phyloP scores from a whole-genome alignment of 1,139 yeast genomes.

The Ogataea hybrid region DNA sequence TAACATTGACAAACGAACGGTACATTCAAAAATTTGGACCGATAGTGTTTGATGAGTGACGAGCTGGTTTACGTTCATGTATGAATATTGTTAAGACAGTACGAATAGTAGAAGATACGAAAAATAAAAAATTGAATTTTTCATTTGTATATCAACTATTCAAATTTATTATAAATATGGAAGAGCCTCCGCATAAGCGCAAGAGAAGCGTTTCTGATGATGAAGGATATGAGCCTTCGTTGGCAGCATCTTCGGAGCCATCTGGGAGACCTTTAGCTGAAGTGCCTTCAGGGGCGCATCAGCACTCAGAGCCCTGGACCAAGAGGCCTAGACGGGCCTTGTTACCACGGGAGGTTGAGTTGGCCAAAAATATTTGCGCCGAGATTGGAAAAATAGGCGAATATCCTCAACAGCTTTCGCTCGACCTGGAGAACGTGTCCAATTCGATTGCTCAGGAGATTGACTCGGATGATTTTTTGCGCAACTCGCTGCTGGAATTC shows the following conservation, averaged over 20 bases:
- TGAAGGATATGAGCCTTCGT: constrained; percentile 26
- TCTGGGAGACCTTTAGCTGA: background rate
- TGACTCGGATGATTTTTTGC: constrained; percentile 61
- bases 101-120: background rate
- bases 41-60: background rate
- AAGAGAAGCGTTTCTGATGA: constrained; percentile 41
- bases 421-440: constrained; percentile 65
- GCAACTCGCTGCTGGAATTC: constrained; percentile 59
- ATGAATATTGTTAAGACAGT: background rate
- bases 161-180: constrained; percentile 6
- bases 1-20: constrained; percentile 9
- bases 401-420: constrained; percentile 47
- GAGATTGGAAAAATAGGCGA: constrained; percentile 70
- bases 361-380: constrained; percentile 20
- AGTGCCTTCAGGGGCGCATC: constrained; percentile 19
- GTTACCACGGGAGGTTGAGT: constrained; percentile 16
- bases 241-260: background rate
- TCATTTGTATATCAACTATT: background rate
- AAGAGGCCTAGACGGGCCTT: constrained; percentile 22
- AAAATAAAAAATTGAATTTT: background rate
- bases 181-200: constrained; percentile 29
- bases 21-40: background rate
- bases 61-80: constrained; percentile 1
- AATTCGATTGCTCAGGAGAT: constrained; percentile 68
- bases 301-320: constrained; percentile 10